Base-by-base conservation (phyloP, 495 filamentous ascomycete species). In the Daldinia concentrica region DNA sequence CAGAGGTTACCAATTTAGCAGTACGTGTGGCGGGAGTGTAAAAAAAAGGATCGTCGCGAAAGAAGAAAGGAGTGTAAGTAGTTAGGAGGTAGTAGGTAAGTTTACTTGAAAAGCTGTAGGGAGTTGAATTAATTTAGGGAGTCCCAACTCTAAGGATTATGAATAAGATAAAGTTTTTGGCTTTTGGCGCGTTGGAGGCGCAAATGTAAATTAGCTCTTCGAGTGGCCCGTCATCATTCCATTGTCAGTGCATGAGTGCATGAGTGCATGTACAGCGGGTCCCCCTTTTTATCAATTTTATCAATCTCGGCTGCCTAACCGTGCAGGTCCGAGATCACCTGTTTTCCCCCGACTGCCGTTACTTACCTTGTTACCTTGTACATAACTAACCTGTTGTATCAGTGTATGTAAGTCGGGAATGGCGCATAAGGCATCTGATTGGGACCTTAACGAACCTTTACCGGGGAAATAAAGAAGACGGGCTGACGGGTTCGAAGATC, bases 271-370 rank as follows among this genome's bases (percentile, higher is more conserved):
- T 36, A 36, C 12, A 36, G 34, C 56, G 43, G 60, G 64, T 60
- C 70, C 70, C 70, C 70, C 61, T 73, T 73, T 72, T 69, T 72
- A 68, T 73, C 69, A 68, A 64, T 72, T 73, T 68, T 65, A 73
- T 68, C 70, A 73, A 69, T 73, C 65, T 73, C 70, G 70, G 70
- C 26, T 62, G 4, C 19, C 32, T 39, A 58, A 52, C 70, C 65
- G 61, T 19, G 56, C 54, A 71, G 55, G 61, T 73, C 70, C 70
- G 70, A 73, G 70, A 73, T 73, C 70, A 73, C 70, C 70, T 73
- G 70, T 73, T 73, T 69, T 19, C 22, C 41, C 11, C 39, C 22
- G 43, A 22, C 43, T 22, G 19, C 43, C 43, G 19, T 48, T 22
- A 4, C n/a, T 19, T 17, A 19, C n/a, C 4, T 8, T n/a, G 39